Evolutionary conservation across 768 basidiomycete species (phyloP).

Genomic region (Gloeopeniophorella convolvens): DNA sequence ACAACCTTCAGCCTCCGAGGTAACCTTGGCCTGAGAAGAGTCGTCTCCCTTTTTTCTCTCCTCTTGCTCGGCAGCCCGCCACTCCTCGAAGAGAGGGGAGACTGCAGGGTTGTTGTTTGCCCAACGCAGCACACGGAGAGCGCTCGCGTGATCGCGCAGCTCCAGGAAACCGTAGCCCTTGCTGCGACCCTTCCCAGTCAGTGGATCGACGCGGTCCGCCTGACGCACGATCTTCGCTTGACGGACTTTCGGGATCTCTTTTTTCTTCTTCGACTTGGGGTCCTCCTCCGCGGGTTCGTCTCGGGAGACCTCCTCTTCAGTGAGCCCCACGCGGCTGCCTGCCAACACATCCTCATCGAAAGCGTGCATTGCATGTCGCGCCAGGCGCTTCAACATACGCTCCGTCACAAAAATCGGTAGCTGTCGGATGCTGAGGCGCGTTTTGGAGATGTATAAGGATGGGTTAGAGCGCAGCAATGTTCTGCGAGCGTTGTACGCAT

Average conservation of each 20-base stretch:
- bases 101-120: constrained; percentile 83
- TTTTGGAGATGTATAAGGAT: constrained; percentile 89
- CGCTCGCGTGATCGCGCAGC: constrained; percentile 81
- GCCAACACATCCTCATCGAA: constrained; percentile 76
- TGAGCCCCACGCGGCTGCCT: constrained; percentile 53
- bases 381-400: constrained; percentile 81
- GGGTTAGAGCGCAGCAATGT: constrained; percentile 86
- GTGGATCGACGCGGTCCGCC: constrained; percentile 78
- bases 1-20: constrained; percentile 43
- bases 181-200: constrained; percentile 81
- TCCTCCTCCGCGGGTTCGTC: constrained; percentile 25
- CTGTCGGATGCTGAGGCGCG: constrained; percentile 89
- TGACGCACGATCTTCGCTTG: constrained; percentile 93
- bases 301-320: constrained; percentile 58
- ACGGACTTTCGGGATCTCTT: constrained; percentile 28
- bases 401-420: constrained; percentile 89
- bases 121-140: constrained; percentile 87
- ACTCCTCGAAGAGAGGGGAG: constrained; percentile 56
- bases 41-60: constrained; percentile 43
- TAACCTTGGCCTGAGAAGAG: constrained; percentile 49
- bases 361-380: constrained; percentile 67
- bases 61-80: constrained; percentile 80
- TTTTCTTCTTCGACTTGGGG: constrained; percentile 24
- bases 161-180: constrained; percentile 97
- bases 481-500: constrained; percentile 80